Percentiles rank a stretch among this genome's conserved stretches.
Evolutionary conservation across 495 filamentous ascomycete species (phyloP).

Genomic region (Tuber aestivum): DNA sequence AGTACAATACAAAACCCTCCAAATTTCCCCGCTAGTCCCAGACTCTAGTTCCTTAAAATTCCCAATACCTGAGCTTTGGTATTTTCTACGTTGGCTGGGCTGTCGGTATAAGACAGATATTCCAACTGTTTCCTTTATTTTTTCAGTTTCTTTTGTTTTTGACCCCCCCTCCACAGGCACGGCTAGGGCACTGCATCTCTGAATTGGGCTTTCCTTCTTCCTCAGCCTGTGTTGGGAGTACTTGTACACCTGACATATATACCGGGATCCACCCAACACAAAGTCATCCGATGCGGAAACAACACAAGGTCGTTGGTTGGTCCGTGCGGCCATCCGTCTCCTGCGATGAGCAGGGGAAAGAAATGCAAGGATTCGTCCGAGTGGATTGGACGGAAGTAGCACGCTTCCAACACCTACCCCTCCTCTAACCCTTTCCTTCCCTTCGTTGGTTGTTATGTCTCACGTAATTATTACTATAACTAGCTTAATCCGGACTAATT

Average conservation of each 20-base stretch:
- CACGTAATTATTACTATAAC: not conserved
- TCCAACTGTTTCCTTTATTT: not conserved
- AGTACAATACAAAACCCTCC: constrained; percentile 2
- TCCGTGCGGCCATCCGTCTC: not conserved
- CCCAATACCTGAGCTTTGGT: not conserved
- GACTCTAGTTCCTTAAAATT: not conserved
- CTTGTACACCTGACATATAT: constrained; percentile 6
- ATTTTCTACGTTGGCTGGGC: not conserved
- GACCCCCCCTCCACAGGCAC: not conserved
- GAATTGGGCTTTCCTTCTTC: not conserved
- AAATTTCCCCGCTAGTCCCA: not conserved
- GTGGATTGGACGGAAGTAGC: not conserved
- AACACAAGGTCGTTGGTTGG: constrained; percentile 1
- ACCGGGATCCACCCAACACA: not conserved
- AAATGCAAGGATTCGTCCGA: not conserved
- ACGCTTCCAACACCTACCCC: not conserved
- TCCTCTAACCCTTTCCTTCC: not conserved
- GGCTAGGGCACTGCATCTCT: not conserved
- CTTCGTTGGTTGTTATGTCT: constrained; percentile 3
- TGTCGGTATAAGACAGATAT: not conserved
- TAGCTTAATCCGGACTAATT: not conserved
- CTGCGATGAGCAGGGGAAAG: not conserved
- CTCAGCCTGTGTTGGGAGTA: not conserved
- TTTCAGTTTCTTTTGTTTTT: not conserved
- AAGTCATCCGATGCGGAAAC: not conserved